Percentiles rank a stretch among this genome's conserved stretches.
Evolutionary conservation across 129 eudicot genomes (phyloP).

Genomic region (Centella asiatica): DNA sequence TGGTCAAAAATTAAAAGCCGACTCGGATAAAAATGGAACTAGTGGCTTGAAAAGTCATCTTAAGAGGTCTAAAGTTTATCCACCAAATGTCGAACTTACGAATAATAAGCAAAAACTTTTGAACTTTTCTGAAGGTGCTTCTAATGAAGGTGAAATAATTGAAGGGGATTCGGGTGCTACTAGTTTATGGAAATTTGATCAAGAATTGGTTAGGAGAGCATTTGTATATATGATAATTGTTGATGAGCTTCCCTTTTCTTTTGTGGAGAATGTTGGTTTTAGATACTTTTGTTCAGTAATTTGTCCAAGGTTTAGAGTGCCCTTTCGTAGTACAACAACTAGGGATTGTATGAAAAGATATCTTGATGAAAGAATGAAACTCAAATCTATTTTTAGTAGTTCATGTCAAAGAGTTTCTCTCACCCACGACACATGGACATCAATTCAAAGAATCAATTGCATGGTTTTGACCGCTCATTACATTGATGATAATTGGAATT

Average conservation of each 20-base stretch:
- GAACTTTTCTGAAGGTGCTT: not conserved
- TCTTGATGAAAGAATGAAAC: not conserved
- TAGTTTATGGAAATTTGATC: not conserved
- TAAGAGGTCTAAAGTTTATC: not conserved
- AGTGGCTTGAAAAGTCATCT: not conserved
- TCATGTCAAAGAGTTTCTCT: not conserved
- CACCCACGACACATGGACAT: constrained; percentile 18
- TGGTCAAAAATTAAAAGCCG: not conserved
- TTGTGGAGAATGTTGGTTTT: not conserved
- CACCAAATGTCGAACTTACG: not conserved
- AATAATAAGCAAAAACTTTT: not conserved
- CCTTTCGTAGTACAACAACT: not conserved
- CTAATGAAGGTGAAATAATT: too few relatives aligned
- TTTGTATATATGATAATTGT: not conserved
- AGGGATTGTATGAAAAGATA: not conserved
- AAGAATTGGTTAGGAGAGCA: not conserved
- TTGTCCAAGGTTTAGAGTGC: not conserved
- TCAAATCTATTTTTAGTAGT: not conserved
- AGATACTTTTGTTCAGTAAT: not conserved
- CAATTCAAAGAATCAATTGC: constrained; percentile 11
- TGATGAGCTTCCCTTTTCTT: not conserved
- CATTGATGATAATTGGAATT: constrained; percentile 13
- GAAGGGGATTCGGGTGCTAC: too few relatives aligned
- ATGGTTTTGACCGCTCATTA: constrained; percentile 18
- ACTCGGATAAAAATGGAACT: not conserved